These are phyloP conservation scores for Rhodocollybia butyracea DNA, from an alignment of 768 basidiomycete genomes.

Conservation along the genomic window DNA sequence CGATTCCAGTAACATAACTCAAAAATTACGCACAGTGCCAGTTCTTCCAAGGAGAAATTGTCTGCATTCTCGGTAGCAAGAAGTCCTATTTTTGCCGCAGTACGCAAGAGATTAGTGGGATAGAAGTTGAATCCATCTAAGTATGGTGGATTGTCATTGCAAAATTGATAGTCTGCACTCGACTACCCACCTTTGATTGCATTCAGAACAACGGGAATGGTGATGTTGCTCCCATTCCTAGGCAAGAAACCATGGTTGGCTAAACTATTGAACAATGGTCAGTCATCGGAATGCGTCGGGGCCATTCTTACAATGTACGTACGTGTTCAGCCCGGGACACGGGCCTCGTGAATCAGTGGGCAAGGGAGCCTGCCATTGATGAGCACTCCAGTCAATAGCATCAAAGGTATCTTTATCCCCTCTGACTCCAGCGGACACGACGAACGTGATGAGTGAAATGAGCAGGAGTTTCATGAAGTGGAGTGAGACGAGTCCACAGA, in stretches of 20 bases:
- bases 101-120: background rate
- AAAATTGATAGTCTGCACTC: background rate
- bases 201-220: constrained; percentile 1
- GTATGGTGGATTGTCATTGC: background rate
- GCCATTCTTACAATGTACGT: background rate
- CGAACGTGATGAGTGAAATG: background rate
- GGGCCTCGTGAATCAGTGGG: constrained; percentile 3
- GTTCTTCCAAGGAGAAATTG: constrained; percentile 13
- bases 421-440: background rate
- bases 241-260: constrained; percentile 12
- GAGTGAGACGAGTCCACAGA: too few species aligned
- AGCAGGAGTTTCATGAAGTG: background rate
- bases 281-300: background rate
- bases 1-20: background rate
- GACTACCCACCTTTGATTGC: constrained; percentile 4
- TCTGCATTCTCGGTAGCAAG: constrained; percentile 14
- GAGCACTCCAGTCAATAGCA: constrained; percentile 1
- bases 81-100: constrained; percentile 12
- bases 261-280: background rate
- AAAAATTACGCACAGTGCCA: constrained; percentile 11
- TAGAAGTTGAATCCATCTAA: background rate
- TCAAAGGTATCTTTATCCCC: too few species aligned
- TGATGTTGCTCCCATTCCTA: constrained; percentile 10
- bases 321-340: constrained; percentile 11
- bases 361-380: constrained; percentile 3